Conservation (phyloP, 2,329 filamentous ascomycete species). For the Hymenoscyphus fructigenus region DNA sequence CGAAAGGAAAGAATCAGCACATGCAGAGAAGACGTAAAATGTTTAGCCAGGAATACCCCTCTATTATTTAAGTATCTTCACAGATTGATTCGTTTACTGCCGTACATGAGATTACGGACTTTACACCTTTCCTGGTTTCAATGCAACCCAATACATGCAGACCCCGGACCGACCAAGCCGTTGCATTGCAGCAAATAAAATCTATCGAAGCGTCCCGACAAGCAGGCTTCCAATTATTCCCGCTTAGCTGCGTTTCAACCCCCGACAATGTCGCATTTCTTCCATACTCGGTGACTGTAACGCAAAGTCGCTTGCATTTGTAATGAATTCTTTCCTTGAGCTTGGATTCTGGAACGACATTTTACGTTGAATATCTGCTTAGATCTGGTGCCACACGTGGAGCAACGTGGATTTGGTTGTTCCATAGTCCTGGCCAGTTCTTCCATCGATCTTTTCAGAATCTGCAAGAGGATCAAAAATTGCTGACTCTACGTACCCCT, state of each 20-base stretch:
- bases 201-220: neutral
- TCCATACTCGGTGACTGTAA: neutral
- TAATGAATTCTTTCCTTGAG: too few species aligned
- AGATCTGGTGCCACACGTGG: constrained; percentile 1
- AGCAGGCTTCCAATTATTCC: neutral
- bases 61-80: neutral
- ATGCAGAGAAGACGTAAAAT: neutral
- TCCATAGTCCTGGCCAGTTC: neutral
- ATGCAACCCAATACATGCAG: neutral
- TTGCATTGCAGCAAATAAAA: neutral
- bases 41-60: neutral
- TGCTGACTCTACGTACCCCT: neutral
- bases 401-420: neutral
- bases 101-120: neutral
- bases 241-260: neutral
- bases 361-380: neutral
- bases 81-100: neutral
- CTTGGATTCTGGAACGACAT: neutral
- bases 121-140: neutral
- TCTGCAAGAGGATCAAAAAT: neutral
- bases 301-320: neutral
- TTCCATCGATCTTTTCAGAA: neutral
- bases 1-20: neutral
- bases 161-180: neutral
- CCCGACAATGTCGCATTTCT: neutral